Percentiles rank a stretch among this genome's conserved stretches.
Evolutionary conservation across 352 stramenopile species (phyloP).

Genomic region (Phytophthora macrochlamydospora): DNA sequence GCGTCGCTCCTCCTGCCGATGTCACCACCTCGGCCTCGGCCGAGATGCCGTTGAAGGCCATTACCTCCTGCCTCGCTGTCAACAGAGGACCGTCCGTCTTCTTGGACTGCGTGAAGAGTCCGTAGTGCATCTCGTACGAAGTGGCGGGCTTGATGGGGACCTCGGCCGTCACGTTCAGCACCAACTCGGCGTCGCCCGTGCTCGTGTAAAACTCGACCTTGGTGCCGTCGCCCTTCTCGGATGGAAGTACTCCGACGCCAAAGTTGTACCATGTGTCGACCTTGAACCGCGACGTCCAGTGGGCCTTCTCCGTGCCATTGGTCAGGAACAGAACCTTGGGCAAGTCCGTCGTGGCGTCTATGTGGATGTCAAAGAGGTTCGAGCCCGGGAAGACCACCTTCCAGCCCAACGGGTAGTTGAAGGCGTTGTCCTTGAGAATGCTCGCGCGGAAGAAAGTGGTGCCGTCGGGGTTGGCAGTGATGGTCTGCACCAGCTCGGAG

Average conservation of each 20-base stretch:
- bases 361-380: constrained; percentile 47
- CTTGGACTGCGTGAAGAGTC: constrained; percentile 55
- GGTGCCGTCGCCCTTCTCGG: constrained; percentile 4
- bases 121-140: constrained; percentile 50
- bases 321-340: constrained; percentile 46
- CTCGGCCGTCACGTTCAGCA: constrained; percentile 29
- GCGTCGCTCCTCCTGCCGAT: not conserved
- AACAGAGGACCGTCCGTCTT: constrained; percentile 43
- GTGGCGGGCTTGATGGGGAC: constrained; percentile 12
- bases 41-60: constrained; percentile 60
- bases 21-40: constrained; percentile 26
- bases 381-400: constrained; percentile 54
- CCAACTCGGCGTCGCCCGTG: constrained; percentile 31
- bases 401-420: constrained; percentile 34
- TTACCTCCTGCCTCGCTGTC: constrained; percentile 45
- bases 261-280: constrained; percentile 38
- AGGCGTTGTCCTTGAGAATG: constrained; percentile 31
- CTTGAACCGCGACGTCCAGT: constrained; percentile 44
- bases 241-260: constrained; percentile 44
- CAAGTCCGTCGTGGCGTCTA: constrained; percentile 38
- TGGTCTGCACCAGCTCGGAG: constrained; percentile 38
- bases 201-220: constrained; percentile 52
- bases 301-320: constrained; percentile 31
- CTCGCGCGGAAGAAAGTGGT: constrained; percentile 44
- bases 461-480: constrained; percentile 29